Evolutionary conservation across 208 protist genomes (phyloP), one percentile per base, ranked within the genome.

Genomic region (Crithidia expoeki): DNA sequence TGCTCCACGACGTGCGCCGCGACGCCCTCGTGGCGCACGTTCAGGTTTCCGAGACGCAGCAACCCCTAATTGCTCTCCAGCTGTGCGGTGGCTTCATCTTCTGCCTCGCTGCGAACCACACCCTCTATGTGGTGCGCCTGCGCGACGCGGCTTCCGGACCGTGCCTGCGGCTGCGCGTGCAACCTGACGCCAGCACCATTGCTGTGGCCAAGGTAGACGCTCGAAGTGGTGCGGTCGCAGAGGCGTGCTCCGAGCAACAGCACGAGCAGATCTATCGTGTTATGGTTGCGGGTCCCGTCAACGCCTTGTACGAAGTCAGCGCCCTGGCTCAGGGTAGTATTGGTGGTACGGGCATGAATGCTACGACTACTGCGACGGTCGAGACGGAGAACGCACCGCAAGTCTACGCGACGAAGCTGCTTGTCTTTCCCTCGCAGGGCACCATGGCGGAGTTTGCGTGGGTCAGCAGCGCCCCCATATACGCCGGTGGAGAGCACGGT

Each of bases 351-450:
- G 42, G 34, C 23, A 14, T 44, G 19, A n/a, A 36, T 27, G 1
- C 47, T 32, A 14, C 21, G 4, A 6, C 51, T 42, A 50, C 44
- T 30, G 21, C 21, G 4, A n/a, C n/a, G n/a, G n/a, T n/a, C n/a
- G n/a, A n/a, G n/a, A n/a, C n/a, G n/a, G n/a, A n/a, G n/a, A n/a
- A n/a, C n/a, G n/a, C n/a, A n/a, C n/a, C 58, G 61, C 57, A 63
- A 53, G 40, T 88, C 56, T 74, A 87, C n/a, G 42, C 55, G 17
- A 76, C 61, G 28, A 90, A 89, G 50, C 28, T 90, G 25, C 47
- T 90, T 12, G 72, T 75, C 36, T 95, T 95, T 74, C 86, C 90
- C 4, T 90, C 90, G 5, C 90, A 95, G 25, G 83, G 86, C 32
- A 81, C 79, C 32, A 47, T 49, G 14, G 76, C 84, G 2, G 83